Percentiles rank a stretch among this genome's conserved stretches.
These are phyloP conservation scores for Vitis hybrid DNA, from an alignment of 177 flowering plant species.

Conservation along the genomic window DNA sequence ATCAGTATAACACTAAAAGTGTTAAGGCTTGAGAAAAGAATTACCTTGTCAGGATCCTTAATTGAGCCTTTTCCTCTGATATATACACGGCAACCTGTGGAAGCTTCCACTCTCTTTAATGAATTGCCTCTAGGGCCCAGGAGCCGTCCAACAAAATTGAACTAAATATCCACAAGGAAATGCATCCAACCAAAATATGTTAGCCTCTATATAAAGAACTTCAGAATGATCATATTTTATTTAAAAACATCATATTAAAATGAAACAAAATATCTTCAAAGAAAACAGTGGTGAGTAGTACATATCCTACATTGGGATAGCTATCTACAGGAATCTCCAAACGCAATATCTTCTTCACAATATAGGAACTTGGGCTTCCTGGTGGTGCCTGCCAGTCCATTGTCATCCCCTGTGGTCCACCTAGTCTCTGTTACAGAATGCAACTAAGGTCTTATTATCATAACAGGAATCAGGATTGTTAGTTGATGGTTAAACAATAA, in stretches of 20 bases:
- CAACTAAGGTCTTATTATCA: not conserved
- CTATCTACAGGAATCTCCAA: constrained; percentile 2
- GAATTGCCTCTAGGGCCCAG: too few species aligned
- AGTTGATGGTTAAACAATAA: not conserved
- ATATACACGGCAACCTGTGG: too few species aligned
- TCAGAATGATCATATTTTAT: not conserved
- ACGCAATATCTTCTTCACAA: not conserved
- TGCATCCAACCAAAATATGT: not conserved
- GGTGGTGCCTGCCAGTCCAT: not conserved
- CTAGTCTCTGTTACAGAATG: not conserved
- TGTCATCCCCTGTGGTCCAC: not conserved
- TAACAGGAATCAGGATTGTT: not conserved
- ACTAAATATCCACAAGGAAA: not conserved
- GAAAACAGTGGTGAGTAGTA: not conserved
- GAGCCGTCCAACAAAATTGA: not conserved
- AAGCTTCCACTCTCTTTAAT: too few species aligned
- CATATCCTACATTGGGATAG: not conserved
- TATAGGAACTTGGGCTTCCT: not conserved
- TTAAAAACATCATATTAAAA: not conserved
- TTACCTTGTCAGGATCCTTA: too few species aligned
- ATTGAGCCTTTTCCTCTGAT: too few species aligned
- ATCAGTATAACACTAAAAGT: too few species aligned
- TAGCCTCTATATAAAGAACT: not conserved
- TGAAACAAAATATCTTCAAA: not conserved
- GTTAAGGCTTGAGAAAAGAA: too few species aligned